phyloP scores from a whole-genome alignment of 768 basidiomycete species.

The Pisolithus microcarpus region DNA sequence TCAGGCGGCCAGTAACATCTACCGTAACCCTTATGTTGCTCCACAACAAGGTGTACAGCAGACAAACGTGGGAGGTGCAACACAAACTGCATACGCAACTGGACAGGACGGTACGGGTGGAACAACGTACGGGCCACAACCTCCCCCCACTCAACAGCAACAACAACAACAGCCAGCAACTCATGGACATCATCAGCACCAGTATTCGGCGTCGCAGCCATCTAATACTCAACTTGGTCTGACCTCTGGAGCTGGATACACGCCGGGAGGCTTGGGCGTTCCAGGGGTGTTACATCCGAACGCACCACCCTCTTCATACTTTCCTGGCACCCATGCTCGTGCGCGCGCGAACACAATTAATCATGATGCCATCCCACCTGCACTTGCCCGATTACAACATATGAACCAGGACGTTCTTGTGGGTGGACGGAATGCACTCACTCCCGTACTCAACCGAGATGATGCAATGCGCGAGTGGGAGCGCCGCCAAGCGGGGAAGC shows the following conservation, averaged over 20 bases:
- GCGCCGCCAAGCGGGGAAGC: constrained; percentile 70
- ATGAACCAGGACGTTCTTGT: constrained; percentile 80
- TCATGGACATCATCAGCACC: constrained; percentile 9
- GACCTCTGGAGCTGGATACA: constrained; percentile 13
- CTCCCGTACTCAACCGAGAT: constrained; percentile 90
- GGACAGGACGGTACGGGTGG: constrained; percentile 2
- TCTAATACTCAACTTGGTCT: constrained; percentile 14
- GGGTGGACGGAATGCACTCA: constrained; percentile 69
- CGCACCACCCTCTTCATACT: constrained; percentile 60
- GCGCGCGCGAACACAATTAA: constrained; percentile 90
- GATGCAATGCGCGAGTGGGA: constrained; percentile 98
- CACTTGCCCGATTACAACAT: constrained; percentile 80
- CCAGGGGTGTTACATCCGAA: constrained; percentile 36
- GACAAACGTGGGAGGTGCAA: constrained; percentile 10
- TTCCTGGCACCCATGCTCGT: constrained; percentile 48
- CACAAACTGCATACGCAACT: background rate
- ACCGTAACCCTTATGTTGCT: constrained; percentile 77
- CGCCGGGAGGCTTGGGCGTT: constrained; percentile 14
- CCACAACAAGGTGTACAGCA: constrained; percentile 33
- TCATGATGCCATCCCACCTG: constrained; percentile 87
- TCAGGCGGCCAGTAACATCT: constrained; percentile 60
- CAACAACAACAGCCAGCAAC: constrained; percentile 18
- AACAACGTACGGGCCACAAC: constrained; percentile 20
- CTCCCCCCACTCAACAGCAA: constrained; percentile 20
- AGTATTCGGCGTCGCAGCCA: constrained; percentile 20